Conservation (phyloP, 2,329 filamentous ascomycete genomes). For the Aspergillus persii region DNA sequence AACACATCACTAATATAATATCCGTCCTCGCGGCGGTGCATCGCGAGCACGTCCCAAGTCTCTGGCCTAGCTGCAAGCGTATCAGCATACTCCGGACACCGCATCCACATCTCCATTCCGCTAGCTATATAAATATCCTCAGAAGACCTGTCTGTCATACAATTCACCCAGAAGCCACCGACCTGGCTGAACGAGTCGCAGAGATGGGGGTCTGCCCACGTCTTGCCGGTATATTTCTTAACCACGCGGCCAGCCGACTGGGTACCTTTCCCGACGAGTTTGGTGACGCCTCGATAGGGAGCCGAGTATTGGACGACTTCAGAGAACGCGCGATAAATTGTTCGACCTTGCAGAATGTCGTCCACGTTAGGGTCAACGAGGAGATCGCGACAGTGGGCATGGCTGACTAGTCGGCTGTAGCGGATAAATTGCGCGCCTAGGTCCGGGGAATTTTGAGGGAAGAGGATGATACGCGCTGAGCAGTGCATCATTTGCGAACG, state of each 20-base stretch:
- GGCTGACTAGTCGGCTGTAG: conserved; percentile 14
- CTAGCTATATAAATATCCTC: conserved; percentile 32
- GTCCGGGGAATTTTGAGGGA: neutral
- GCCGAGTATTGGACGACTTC: conserved; percentile 20
- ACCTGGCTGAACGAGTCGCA: conserved; percentile 35
- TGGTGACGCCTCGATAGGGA: conserved; percentile 15
- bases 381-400: conserved; percentile 15
- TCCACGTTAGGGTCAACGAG: conserved; percentile 19
- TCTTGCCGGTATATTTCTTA: conserved; percentile 14
- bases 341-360: conserved; percentile 22
- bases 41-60: conserved; percentile 29
- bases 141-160: conserved; percentile 26
- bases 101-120: conserved; percentile 30
- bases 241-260: conserved; percentile 25
- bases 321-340: conserved; percentile 18
- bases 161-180: conserved; percentile 40
- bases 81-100: conserved; percentile 20
- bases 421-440: conserved; percentile 14
- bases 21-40: conserved; percentile 22
- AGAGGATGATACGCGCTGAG: conserved; percentile 9
- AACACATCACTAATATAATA: conserved; percentile 33
- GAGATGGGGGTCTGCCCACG: conserved; percentile 27
- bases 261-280: conserved; percentile 18
- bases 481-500: conserved; percentile 14
- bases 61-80: conserved; percentile 5